Conservation (phyloP, 2,329 filamentous ascomycete species). For the Westerdykella sp. region DNA sequence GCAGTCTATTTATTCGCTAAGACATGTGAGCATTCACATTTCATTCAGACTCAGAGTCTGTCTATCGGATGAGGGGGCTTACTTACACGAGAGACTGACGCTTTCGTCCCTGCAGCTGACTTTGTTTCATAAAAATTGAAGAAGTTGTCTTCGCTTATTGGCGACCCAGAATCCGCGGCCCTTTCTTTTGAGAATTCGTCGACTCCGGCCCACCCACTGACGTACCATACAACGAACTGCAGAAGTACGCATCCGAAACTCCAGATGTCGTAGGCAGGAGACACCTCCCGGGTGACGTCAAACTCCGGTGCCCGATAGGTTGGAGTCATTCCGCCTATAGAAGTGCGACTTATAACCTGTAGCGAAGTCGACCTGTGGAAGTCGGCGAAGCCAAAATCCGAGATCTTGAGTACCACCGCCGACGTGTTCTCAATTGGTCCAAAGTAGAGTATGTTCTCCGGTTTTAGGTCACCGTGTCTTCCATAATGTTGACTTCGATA, state of each 20-base stretch:
- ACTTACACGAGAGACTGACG: neutral
- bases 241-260: constrained; percentile 87
- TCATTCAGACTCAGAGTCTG: neutral
- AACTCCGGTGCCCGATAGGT: constrained; percentile 6
- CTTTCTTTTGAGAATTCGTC: constrained; percentile 1
- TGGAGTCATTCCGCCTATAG: neutral
- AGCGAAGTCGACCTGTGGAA: constrained; percentile 2
- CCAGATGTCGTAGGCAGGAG: constrained; percentile 63
- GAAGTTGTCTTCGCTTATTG: constrained; percentile 1
- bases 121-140: neutral
- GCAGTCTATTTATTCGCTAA: neutral
- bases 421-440: neutral
- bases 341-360: neutral
- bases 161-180: neutral
- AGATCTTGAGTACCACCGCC: constrained; percentile 2
- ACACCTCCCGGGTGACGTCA: neutral
- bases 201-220: neutral
- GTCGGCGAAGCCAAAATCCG: constrained; percentile 7
- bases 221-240: constrained; percentile 42
- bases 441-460: constrained; percentile 10
- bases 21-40: neutral
- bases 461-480: constrained; percentile 11
- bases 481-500: constrained; percentile 2
- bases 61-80: neutral
- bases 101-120: neutral